Evolutionary conservation across 768 basidiomycete species (phyloP), one percentile per base, ranked within the genome.

Genomic region (Exidia glandulosa): DNA sequence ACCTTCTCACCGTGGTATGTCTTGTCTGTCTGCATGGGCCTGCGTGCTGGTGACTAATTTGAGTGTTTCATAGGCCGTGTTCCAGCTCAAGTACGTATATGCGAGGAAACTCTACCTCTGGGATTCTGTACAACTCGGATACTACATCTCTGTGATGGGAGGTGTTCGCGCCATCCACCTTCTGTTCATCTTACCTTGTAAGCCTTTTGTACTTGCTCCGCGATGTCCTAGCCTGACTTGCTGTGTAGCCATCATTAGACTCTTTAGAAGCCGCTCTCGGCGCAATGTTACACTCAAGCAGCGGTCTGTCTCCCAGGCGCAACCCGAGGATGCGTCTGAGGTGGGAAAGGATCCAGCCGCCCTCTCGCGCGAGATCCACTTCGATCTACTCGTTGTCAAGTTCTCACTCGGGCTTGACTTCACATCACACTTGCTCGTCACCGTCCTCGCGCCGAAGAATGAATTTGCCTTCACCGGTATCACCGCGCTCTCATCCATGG

Each of bases 11-110:
- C 2, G 79, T 78, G 55, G 87, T 88, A 68, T 65, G 83, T 72
- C 7, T 7, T 23, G 0, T 14, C 32, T 6, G 16, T 23, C 12
- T 57, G n/a, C 16, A 30, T 55, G 32, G 45, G 25, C 2, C 27
- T 31, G 2, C n/a, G n/a, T 48, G 33, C 32, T 55, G 5, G 9
- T 48, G 30, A 48, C 55, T 64, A 2, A 14, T 61, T 47, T 50
- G 58, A 34, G 16, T 58, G 36, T 9, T 54, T 14, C 27, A 29
- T 60, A 86, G 80, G 89, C 87, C 19, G 70, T 90, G 1, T 86
- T 83, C 69, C 84, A 82, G 57, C 75, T 86, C 61, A 91, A 90
- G 70, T 90, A 89, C 64, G 72, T 90, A 34, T 92, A 90, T 62
- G 88, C 85, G 0, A 81, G 83, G 64, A 85, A 89, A 66, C 73